These are phyloP conservation scores for Porcisia deanei DNA, from an alignment of 208 protist genomes.

Conservation along the genomic window DNA sequence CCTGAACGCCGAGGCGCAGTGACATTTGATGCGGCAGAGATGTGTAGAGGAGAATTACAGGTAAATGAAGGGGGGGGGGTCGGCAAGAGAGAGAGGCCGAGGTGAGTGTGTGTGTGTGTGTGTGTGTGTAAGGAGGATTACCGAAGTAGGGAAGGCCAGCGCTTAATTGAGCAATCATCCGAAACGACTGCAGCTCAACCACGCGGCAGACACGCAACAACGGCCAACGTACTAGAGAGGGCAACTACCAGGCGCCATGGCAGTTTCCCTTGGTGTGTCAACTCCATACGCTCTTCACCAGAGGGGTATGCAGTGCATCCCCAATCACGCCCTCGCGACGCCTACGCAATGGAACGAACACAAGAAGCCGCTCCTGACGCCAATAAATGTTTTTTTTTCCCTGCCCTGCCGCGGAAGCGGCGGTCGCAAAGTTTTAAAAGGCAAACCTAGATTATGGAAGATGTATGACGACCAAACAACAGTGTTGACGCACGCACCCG, in stretches of 20 bases:
- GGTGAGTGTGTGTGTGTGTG: neutral
- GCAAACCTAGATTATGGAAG: neutral
- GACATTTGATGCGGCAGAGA: neutral
- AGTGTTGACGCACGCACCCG: neutral
- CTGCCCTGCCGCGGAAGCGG: neutral
- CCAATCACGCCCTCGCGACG: neutral
- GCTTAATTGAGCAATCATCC: neutral
- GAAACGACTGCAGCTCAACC: neutral
- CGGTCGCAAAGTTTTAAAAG: neutral
- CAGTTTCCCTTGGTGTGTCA: neutral
- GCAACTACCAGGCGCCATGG: neutral
- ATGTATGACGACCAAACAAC: conserved; percentile 1
- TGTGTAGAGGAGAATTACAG: neutral
- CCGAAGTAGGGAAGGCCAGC: neutral
- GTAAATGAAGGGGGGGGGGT: neutral
- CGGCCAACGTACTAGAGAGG: neutral
- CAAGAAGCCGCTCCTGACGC: neutral
- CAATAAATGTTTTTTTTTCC: too few species aligned
- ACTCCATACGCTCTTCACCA: neutral
- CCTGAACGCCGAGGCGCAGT: neutral
- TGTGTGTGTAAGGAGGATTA: neutral
- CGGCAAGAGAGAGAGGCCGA: neutral
- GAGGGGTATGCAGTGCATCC: neutral
- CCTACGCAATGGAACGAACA: neutral
- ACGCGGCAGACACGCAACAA: too few species aligned